phyloP scores from a whole-genome alignment of 164 flowering plant species.

The Vitis amurensis region DNA sequence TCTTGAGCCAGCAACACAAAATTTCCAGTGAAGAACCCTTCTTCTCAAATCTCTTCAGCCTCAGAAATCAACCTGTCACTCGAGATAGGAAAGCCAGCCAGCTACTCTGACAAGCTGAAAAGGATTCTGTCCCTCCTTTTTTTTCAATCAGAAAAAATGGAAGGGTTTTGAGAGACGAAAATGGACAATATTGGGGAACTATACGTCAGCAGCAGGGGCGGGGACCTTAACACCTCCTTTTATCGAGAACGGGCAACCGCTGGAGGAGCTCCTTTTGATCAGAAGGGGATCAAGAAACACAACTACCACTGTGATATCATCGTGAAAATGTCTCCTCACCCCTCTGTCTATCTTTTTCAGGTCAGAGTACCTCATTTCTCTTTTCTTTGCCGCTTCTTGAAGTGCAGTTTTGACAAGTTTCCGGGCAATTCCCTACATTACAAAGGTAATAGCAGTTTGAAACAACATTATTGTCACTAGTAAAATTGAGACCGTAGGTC shows the following conservation, averaged over 20 bases:
- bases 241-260: conserved; percentile 29
- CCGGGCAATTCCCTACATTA: conserved; percentile 56
- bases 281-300: conserved; percentile 35
- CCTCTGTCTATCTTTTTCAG: conserved; percentile 61
- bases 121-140: background rate
- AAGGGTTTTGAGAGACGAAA: background rate
- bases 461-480: too few relatives aligned
- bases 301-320: conserved; percentile 56
- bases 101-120: background rate
- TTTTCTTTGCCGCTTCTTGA: conserved; percentile 56
- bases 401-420: conserved; percentile 62
- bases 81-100: too few relatives aligned
- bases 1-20: too few relatives aligned
- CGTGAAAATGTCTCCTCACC: conserved; percentile 70
- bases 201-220: conserved; percentile 11
- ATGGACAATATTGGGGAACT: background rate
- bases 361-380: conserved; percentile 70
- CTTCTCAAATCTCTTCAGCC: too few relatives aligned
- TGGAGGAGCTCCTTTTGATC: conserved; percentile 17
- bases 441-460: too few relatives aligned
- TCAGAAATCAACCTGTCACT: too few relatives aligned
- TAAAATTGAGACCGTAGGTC: too few relatives aligned
- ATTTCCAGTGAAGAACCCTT: too few relatives aligned
- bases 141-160: background rate
- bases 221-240: conserved; percentile 32